Percentiles rank a stretch among this genome's conserved stretches.
Conservation (phyloP, 2,329 filamentous ascomycete genomes). For the Scleromitrula shiraiana region DNA sequence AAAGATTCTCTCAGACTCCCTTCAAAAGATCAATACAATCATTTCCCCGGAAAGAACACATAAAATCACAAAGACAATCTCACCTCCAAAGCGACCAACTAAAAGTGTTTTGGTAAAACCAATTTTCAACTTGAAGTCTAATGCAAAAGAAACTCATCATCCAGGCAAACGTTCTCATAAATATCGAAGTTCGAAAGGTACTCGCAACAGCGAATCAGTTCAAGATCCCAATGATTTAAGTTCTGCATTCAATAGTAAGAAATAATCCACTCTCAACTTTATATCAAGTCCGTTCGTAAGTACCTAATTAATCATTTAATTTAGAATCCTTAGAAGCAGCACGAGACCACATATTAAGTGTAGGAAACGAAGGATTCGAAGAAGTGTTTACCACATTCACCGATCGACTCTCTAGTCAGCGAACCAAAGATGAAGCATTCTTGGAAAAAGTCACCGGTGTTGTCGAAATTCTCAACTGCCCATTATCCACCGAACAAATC, state of each 20-base stretch:
- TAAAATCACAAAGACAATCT: not conserved
- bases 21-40: too few species aligned
- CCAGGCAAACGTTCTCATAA: not conserved
- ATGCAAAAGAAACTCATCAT: not conserved
- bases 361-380: constrained; percentile 14
- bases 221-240: not conserved
- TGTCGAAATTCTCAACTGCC: constrained; percentile 9
- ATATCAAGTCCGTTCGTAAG: too few species aligned
- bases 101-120: not conserved
- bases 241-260: not conserved
- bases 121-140: not conserved
- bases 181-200: not conserved
- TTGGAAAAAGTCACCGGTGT: constrained; percentile 8
- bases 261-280: not conserved
- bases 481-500: constrained; percentile 20
- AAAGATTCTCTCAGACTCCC: too few species aligned
- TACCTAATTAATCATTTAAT: not conserved
- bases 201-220: not conserved
- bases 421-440: constrained; percentile 13
- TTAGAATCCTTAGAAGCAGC: constrained; percentile 21
- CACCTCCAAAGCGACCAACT: not conserved
- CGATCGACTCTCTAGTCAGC: constrained; percentile 5
- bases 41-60: too few species aligned
- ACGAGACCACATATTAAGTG: constrained; percentile 9
- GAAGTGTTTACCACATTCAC: constrained; percentile 12